Evolutionary conservation across 257 asterid species (phyloP).

Genomic region (Agastache rugosa): DNA sequence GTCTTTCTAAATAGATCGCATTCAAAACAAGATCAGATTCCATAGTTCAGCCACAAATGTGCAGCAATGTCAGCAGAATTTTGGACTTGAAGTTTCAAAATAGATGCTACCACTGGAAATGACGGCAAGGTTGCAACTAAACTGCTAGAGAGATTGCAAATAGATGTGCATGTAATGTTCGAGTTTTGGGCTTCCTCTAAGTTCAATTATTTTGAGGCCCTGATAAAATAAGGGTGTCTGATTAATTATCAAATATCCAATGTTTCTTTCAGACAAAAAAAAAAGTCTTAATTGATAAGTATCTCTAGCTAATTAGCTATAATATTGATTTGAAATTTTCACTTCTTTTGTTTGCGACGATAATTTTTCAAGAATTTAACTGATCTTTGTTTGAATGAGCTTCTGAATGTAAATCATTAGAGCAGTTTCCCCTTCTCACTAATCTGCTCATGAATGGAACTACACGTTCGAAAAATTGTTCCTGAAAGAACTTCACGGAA

Average conservation of each 20-base stretch:
- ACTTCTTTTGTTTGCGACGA: background rate
- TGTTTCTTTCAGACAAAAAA: slow-evolving; percentile 4
- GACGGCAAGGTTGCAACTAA: slow-evolving; percentile 17
- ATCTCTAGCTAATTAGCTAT: slow-evolving; percentile 7
- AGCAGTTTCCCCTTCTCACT: background rate
- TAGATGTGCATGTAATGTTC: background rate
- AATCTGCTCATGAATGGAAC: slow-evolving; percentile 23
- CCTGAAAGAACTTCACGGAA: slow-evolving; percentile 6
- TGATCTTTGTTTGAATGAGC: slow-evolving; percentile 10
- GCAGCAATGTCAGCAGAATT: background rate
- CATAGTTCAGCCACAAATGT: background rate
- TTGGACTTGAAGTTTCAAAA: background rate
- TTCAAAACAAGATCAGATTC: background rate
- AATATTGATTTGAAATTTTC: background rate
- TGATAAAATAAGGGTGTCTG: background rate
- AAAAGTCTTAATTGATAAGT: background rate
- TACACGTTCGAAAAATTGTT: background rate
- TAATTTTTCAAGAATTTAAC: background rate
- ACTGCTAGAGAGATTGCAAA: slow-evolving; percentile 8
- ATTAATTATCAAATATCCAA: background rate
- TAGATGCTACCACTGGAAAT: slow-evolving; percentile 1
- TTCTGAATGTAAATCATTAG: background rate
- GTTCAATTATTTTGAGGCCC: background rate
- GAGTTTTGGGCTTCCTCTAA: slow-evolving; percentile 4
- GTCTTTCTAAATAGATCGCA: background rate